Percentiles rank a stretch among this genome's conserved stretches.
Conservation (phyloP, 148 eudicot species). For the Rhododendron henanense region DNA sequence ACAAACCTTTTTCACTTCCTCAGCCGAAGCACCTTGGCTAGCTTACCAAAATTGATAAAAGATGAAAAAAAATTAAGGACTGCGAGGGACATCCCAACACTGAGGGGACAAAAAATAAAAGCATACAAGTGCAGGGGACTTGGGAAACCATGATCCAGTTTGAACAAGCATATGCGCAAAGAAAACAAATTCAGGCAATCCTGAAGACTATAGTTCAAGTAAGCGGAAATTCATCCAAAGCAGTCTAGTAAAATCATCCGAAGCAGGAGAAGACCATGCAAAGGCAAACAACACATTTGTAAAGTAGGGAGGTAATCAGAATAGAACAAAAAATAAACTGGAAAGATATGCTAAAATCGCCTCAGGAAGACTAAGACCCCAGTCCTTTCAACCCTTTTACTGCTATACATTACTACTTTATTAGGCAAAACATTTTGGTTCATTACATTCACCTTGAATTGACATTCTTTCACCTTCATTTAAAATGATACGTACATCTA, state of each 20-base stretch:
- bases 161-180: background rate
- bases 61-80: background rate
- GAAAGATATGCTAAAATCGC: background rate
- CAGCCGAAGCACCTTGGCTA: constrained; percentile 40
- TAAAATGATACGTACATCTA: background rate
- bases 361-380: background rate
- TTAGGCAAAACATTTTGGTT: background rate
- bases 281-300: background rate
- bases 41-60: constrained; percentile 21
- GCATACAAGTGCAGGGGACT: background rate
- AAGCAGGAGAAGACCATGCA: background rate
- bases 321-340: background rate
- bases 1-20: constrained; percentile 47
- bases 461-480: background rate
- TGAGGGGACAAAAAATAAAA: background rate
- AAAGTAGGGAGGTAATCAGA: background rate
- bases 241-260: background rate
- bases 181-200: background rate
- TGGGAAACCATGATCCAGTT: background rate
- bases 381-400: background rate
- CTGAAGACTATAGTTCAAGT: background rate
- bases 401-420: background rate
- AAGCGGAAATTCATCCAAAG: background rate
- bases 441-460: background rate
- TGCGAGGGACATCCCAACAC: background rate